Base-by-base conservation (phyloP, 345 rosid species). In the Boechera divaricarpa region DNA sequence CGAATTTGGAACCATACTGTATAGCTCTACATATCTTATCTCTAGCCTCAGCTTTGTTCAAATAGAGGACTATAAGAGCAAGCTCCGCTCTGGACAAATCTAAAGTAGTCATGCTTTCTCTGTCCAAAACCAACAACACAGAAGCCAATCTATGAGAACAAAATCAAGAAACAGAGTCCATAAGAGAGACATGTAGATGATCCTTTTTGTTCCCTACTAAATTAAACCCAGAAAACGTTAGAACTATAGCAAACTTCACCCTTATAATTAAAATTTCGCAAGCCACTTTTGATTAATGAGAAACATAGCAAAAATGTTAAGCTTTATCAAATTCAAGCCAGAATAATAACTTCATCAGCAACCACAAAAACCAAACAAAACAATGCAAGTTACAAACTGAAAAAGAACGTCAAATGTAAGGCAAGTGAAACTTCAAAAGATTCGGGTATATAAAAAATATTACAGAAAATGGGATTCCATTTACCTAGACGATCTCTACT, bases 21-120 rank as follows among this genome's bases (percentile, higher is more conserved):
- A 96, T 96, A 58, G 97, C 98, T 85, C 99, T 87, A 76, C 98
- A 96, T 62, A 96, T 90, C 97, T 96, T 96, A 83, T 96, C 99
- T 82, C 99, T 87, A 69, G 99, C 97, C 78, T 93, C 99, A 78
- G 96, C 98, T 86, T 93, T 93, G 77, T 90, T 93, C 87, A 96
- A 86, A 82, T 88, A 96, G 33, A 96, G 74, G 57, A 96, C 95
- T 12, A 88, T 64, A 55, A 91, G 95, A 68, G 84, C 95, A 80
- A 96, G 95, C 77, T 96, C 97, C 0, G 95, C 92, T 83, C 99
- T 90, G 4, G 94, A 73, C 7, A 80, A 89, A 76, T 93, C 96
- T 77, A 96, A 76, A 0, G 95, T 82, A 77, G 86, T 90, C 99
- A 96, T 93, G 18, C 56, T 66, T 77, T 74, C 81, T 75, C 85